Evolutionary conservation across 2,329 filamentous ascomycete species (phyloP), one percentile per base, ranked within the genome.

Genomic region (Pseudocercospora crystallina): DNA sequence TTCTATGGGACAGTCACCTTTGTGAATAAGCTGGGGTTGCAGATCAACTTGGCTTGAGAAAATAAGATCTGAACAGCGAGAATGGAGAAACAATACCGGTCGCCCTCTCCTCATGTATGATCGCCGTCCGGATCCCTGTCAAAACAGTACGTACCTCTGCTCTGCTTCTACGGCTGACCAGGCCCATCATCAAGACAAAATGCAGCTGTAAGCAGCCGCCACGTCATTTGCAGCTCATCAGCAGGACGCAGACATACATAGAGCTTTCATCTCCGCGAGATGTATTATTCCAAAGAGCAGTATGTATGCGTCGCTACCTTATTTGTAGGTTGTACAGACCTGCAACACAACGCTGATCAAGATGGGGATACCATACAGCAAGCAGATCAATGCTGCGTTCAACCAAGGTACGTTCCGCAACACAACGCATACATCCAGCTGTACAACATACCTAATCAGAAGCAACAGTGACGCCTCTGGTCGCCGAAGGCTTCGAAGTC

Each of bases 361-460:
- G 37, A 79, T 79, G 76, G 76, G 77, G 10, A 73, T 80, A 44
- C 77, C 77, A 1, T 80, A 78, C 65, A 77, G 74, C 11, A 73
- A 72, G 58, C 70, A 79, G 54, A 79, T 79, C 57, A 73, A 78
- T 59, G 66, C 73, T 2, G 77, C 76, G 33, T 78, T 80, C 62
- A 73, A 76, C 52, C 74, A 79, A 65, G 43, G 49, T 41, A 9
- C 30, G 42, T 29, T 10, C 12, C 4, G 3, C 20, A 13, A 5
- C 9, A 11, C 29, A 5, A 8, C 29, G 5, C 10, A 10, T 3
- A 33, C 20, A 40, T 13, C 20, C 20, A 26, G 15, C 29, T 40
- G 37, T 26, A 15, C 30, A 17, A 38, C 4, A 1, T 11, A 41
- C n/a, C n/a, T n/a, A n/a, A n/a, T n/a, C n/a, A n/a, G n/a, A n/a